Evolutionary conservation across 108 stramenopile species (phyloP).

Genomic region (Pseudonitzschia multistriata): DNA sequence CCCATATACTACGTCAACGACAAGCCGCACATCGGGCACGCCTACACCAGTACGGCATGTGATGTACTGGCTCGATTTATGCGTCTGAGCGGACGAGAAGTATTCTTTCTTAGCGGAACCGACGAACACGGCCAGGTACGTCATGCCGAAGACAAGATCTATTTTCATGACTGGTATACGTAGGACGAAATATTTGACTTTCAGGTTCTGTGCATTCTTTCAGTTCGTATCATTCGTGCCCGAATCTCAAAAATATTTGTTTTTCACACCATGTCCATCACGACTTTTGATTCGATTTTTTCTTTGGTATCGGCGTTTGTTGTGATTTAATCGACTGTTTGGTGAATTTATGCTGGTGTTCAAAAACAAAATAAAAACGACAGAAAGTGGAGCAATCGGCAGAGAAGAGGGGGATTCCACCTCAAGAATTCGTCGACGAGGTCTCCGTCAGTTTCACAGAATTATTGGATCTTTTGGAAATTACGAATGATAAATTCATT

Average conservation of each 20-base stretch:
- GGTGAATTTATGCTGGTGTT: no score
- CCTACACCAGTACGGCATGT: slow-evolving; percentile 93
- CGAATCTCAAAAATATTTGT: no score
- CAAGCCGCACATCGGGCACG: slow-evolving; percentile 98
- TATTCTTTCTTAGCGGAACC: slow-evolving; percentile 93
- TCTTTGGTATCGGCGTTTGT: background rate
- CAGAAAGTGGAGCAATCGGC: slow-evolving; percentile 93
- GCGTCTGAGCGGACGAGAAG: slow-evolving; percentile 87
- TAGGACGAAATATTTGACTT: no score
- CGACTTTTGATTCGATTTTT: no score
- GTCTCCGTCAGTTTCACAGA: slow-evolving; percentile 79
- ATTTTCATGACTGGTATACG: no score
- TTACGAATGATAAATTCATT: slow-evolving; percentile 88
- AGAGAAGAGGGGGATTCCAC: slow-evolving; percentile 58
- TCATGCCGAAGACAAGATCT: background rate
- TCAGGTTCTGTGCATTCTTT: no score
- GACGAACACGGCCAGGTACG: slow-evolving; percentile 96
- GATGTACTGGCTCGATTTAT: slow-evolving; percentile 96
- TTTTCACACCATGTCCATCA: no score
- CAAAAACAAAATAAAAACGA: background rate
- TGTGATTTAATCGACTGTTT: background rate
- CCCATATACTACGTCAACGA: slow-evolving; percentile 99
- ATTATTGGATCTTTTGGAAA: slow-evolving; percentile 71
- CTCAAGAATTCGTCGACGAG: slow-evolving; percentile 84
- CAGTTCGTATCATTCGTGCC: no score